A percentile compares a stretch with the other conserved stretches of the same genome.
Conservation (phyloP, 495 filamentous ascomycete genomes). For the Penicillium nucicola region DNA sequence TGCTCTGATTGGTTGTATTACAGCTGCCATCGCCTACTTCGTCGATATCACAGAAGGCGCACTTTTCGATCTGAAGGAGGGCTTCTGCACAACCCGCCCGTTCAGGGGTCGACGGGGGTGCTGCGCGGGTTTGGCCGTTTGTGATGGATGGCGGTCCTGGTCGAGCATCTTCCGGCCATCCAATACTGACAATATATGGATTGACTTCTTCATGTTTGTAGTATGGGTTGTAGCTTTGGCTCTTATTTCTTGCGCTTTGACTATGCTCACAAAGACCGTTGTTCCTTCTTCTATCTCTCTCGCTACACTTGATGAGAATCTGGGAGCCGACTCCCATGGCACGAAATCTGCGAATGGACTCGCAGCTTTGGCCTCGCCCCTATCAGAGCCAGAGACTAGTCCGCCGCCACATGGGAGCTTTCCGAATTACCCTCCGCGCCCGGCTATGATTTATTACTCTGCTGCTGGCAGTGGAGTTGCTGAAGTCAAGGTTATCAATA, state of each 20-base stretch:
- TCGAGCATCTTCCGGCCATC: slow-evolving; percentile 58
- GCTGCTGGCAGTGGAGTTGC: slow-evolving; percentile 96
- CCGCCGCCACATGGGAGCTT: slow-evolving; percentile 18
- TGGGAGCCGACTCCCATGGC: slow-evolving; percentile 47
- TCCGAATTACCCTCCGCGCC: slow-evolving; percentile 31
- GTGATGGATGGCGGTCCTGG: slow-evolving; percentile 76
- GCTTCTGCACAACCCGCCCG: slow-evolving; percentile 74
- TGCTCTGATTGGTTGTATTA: slow-evolving; percentile 84
- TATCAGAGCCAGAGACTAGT: slow-evolving; percentile 25
- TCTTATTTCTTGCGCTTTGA: slow-evolving; percentile 72
- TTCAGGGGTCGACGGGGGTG: slow-evolving; percentile 72
- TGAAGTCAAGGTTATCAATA: slow-evolving; percentile 95
- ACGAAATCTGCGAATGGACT: slow-evolving; percentile 35
- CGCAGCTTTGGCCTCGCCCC: slow-evolving; percentile 33
- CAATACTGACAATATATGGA: slow-evolving; percentile 53
- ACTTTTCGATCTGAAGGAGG: slow-evolving; percentile 87
- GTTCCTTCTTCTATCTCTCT: slow-evolving; percentile 85
- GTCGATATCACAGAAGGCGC: slow-evolving; percentile 82
- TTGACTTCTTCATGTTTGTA: slow-evolving; percentile 76
- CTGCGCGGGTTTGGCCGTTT: slow-evolving; percentile 62
- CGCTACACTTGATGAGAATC: slow-evolving; percentile 83
- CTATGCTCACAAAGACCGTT: slow-evolving; percentile 83
- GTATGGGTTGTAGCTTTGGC: slow-evolving; percentile 67
- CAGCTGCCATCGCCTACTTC: slow-evolving; percentile 81
- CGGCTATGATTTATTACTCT: slow-evolving; percentile 90